Evolutionary conservation across 495 filamentous ascomycete genomes (phyloP), one percentile per base, ranked within the genome.

Genomic region (Neurospora pannonica): DNA sequence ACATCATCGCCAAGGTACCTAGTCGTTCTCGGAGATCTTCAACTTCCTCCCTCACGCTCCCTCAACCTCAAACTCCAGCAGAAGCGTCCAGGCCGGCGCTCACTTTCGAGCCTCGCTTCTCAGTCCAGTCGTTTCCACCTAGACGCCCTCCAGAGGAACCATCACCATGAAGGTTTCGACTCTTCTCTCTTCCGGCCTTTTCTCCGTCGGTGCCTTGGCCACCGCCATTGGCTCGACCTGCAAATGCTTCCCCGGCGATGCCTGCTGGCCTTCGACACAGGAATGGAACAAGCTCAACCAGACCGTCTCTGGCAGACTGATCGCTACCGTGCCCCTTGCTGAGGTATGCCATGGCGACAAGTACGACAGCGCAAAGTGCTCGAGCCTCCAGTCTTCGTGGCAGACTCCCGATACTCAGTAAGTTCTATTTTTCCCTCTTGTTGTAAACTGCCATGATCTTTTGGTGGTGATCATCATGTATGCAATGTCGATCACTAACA

Each of bases 161-260:
- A 38, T 31, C 74, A 75, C 5, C 67, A 79, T 79, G 78, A 81
- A 75, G 74, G 28, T 62, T 7, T 28, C 71, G 24, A 21, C 71
- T 31, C 70, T 75, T 67, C 69, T 78, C 42, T 72, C 74, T 19
- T 71, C 75, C 46, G 74, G 75, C 69, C 75, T 79, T 67, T 71
- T 79, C 17, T 73, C 74, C 4, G 74, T 71, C 70, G 73, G 72
- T 67, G 72, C 38, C 13, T n/a, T 73, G 73, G 76, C 75, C 36
- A 28, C 38, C 43, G 70, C 43, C 21, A 21, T 17, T 6, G 54
- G 34, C 38, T 24, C 39, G 19, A 67, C 37, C n/a, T 90, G 88
- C 84, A 87, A 87, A 73, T 78, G 83, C 72, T 86, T 89, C 72
- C 88, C 88, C 3, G 84, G 85, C 9, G 87, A 89, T 72, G 31